These are phyloP conservation scores for Microcos paniculata DNA, from an alignment of 345 rosid species.

Conservation along the genomic window DNA sequence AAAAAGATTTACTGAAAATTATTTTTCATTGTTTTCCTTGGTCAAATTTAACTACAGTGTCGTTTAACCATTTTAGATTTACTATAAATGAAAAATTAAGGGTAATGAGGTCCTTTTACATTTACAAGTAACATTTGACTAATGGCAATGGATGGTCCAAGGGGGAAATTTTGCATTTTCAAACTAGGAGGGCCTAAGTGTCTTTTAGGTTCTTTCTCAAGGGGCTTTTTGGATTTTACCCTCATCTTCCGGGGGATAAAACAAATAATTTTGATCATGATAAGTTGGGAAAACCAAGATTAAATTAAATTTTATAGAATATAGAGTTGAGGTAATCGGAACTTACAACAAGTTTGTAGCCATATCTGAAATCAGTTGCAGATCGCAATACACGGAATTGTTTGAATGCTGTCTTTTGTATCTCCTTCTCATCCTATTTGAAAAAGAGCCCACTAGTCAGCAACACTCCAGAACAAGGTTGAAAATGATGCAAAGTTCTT, in stretches of 20 bases:
- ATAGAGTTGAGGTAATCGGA: neutral
- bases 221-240: no score
- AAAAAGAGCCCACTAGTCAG: conserved; percentile 15
- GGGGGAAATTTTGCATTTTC: no score
- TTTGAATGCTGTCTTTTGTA: conserved; percentile 79
- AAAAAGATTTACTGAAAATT: no score
- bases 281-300: neutral
- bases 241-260: neutral
- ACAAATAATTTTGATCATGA: neutral
- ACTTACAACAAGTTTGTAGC: conserved; percentile 93
- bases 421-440: conserved; percentile 86
- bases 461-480: conserved; percentile 3
- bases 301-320: neutral
- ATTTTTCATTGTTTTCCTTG: no score
- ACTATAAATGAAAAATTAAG: no score
- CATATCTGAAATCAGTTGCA: conserved; percentile 85
- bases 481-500: conserved; percentile 7
- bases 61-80: no score
- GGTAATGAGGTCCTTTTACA: no score
- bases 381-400: conserved; percentile 68
- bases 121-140: no score
- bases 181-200: no score
- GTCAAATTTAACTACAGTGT: no score
- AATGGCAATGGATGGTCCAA: no score
- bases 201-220: no score